These are phyloP conservation scores for Albifimbria verrucaria DNA, from an alignment of 2,329 filamentous ascomycete species.

Conservation along the genomic window DNA sequence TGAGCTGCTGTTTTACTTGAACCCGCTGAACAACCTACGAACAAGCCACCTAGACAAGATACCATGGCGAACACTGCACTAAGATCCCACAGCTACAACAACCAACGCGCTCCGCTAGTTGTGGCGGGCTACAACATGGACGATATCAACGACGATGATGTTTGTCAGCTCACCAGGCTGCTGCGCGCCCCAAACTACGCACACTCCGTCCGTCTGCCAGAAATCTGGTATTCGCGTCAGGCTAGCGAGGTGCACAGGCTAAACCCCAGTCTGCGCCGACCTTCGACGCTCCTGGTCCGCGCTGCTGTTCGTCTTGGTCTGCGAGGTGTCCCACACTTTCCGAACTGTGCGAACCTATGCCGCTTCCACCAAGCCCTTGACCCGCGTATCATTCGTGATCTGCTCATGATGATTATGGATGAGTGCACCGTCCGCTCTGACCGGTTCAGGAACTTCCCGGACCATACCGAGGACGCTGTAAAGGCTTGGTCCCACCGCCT, in stretches of 20 bases:
- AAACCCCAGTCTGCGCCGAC: constrained; percentile 16
- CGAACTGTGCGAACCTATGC: constrained; percentile 36
- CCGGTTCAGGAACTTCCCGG: constrained; percentile 20
- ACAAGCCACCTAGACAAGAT: no score
- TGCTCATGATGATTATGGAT: constrained; percentile 38
- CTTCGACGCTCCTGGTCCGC: constrained; percentile 27
- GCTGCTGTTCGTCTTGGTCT: constrained; percentile 25
- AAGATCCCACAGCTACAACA: no score
- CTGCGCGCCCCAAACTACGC: no score
- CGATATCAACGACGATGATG: no score
- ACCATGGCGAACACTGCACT: no score
- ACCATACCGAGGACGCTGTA: constrained; percentile 7
- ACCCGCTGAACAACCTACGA: no score
- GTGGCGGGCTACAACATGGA: no score
- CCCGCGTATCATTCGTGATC: constrained; percentile 37
- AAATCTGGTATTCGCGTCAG: constrained; percentile 15
- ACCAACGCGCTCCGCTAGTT: no score
- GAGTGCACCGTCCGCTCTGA: constrained; percentile 36
- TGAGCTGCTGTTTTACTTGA: no score
- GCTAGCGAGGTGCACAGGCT: not conserved
- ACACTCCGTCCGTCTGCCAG: no score
- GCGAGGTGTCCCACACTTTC: constrained; percentile 17
- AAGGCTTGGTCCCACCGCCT: constrained; percentile 22
- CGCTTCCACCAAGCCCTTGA: constrained; percentile 36
- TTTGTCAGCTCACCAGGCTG: no score